These are phyloP conservation scores for Echeveria elegans DNA, from an alignment of 164 flowering plant genomes.

Conservation along the genomic window DNA sequence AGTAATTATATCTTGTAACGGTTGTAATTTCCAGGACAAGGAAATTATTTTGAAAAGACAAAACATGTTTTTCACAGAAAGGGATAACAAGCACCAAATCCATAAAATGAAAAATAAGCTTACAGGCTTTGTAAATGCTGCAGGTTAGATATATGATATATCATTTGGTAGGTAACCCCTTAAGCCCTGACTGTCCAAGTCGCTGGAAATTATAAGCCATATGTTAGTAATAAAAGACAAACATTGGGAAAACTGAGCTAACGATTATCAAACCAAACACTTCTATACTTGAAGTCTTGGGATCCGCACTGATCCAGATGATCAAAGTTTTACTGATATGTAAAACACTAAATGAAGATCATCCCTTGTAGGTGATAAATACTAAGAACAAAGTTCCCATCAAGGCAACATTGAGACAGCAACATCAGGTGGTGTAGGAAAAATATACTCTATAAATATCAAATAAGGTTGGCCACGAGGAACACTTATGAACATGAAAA, in stretches of 20 bases:
- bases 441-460: not conserved
- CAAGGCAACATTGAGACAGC: not conserved
- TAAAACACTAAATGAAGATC: too few species aligned
- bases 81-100: not conserved
- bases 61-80: not conserved
- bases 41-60: not conserved
- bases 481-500: not conserved
- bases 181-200: conserved; percentile 90
- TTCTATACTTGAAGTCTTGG: not conserved
- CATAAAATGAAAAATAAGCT: conserved; percentile 13
- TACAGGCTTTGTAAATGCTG: conserved; percentile 80
- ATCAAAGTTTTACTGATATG: too few species aligned
- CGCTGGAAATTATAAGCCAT: conserved; percentile 29
- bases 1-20: not conserved
- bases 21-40: not conserved
- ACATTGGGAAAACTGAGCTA: not conserved
- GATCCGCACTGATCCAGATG: not conserved
- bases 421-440: not conserved
- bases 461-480: not conserved
- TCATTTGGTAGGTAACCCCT: conserved; percentile 77
- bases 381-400: too few species aligned
- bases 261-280: not conserved
- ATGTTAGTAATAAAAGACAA: not conserved
- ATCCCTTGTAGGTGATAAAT: too few species aligned
- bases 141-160: conserved; percentile 62